Percentiles rank a stretch among this genome's conserved stretches.
Conservation (phyloP, 2,329 filamentous ascomycete species). For the Gnomoniopsis sp. region DNA sequence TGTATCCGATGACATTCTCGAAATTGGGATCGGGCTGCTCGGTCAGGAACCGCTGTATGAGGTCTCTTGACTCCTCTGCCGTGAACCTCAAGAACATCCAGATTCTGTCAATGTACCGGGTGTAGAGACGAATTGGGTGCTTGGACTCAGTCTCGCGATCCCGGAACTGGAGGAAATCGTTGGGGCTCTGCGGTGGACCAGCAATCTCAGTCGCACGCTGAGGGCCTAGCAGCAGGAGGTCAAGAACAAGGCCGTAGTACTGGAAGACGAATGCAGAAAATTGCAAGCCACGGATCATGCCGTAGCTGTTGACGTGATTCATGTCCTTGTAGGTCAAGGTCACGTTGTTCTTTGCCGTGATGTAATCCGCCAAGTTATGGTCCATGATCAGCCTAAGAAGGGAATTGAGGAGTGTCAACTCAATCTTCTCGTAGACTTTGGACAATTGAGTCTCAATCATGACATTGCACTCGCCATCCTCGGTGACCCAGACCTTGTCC, state of each 20-base stretch:
- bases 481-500: conserved; percentile 88
- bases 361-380: conserved; percentile 98
- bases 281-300: conserved; percentile 95
- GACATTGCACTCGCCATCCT: conserved; percentile 94
- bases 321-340: conserved; percentile 99
- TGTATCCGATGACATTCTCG: conserved; percentile 98
- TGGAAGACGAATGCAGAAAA: conserved; percentile 99
- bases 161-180: conserved; percentile 96
- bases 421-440: conserved; percentile 99
- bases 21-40: conserved; percentile 99
- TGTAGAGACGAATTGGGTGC: conserved; percentile 97
- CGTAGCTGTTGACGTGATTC: conserved; percentile 99
- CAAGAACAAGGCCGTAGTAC: conserved; percentile 94
- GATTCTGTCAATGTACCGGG: conserved; percentile 94
- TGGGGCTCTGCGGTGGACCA: conserved; percentile 86
- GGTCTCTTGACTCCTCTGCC: conserved; percentile 88
- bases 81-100: conserved; percentile 97
- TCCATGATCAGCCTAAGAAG: conserved; percentile 96
- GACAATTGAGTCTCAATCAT: conserved; percentile 98
- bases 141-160: conserved; percentile 88
- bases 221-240: conserved; percentile 84
- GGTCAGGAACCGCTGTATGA: conserved; percentile 96
- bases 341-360: conserved; percentile 98
- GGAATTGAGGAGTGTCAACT: conserved; percentile 91
- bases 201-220: conserved; percentile 98